Evolutionary conservation across 768 basidiomycete genomes (phyloP), one percentile per base, ranked within the genome.

Genomic region (Grammothele lineata): DNA sequence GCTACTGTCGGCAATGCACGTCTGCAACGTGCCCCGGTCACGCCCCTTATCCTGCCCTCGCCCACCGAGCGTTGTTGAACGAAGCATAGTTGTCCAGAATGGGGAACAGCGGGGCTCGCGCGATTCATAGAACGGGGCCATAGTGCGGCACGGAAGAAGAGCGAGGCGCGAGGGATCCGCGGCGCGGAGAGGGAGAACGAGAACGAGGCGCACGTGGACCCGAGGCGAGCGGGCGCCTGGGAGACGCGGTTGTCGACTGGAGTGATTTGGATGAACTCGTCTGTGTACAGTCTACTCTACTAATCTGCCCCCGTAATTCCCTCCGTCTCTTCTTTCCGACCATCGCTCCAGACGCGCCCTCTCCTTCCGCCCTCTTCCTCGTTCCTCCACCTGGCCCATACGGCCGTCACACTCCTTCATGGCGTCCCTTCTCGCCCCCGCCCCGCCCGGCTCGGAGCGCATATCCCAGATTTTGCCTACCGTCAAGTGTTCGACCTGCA

Each of bases 401-500:
- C 25, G 45, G 37, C 45, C 14, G 10, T 19, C 42, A 48, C 53
- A 54, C 51, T 24, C 55, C 53, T 49, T 37, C 49, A 67, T 67
- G 66, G 58, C 66, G 22, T 56, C 59, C 42, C 55, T 64, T 45
- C 51, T 60, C 38, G 41, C 47, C 18, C 53, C 57, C 33, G 26
- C 50, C 27, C 50, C 48, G 17, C 50, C 48, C 17, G 47, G 40
- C 42, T 43, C 55, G 45, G 49, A 50, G 35, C 63, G 62, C 18
- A 62, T 68, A 12, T 90, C 89, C 19, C 81, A 90, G 63, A 64
- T 85, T 40, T 72, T 95, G 9, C 90, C 92, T 5, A 73, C 82
- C 2, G 85, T 93, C 50, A 94, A 86, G 63, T 96, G 92, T 65
- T 89, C 89, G 2, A 84, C 70, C 24, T 96, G 92, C 62, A 69